phyloP scores from a whole-genome alignment of 345 rosid species.

The Acer yangbiense region DNA sequence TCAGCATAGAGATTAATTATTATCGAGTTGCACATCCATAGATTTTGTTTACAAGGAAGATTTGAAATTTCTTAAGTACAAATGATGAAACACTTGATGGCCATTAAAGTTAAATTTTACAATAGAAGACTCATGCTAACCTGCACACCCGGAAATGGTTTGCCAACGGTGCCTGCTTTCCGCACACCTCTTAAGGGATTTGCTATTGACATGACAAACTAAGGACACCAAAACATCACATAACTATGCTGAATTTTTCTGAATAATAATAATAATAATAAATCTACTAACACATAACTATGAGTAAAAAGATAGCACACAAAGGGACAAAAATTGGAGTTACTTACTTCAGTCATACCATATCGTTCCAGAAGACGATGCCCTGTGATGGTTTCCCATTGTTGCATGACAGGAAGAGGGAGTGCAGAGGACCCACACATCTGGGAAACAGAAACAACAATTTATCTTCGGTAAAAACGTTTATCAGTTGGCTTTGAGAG shows the following conservation, averaged over 20 bases:
- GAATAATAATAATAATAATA: background rate
- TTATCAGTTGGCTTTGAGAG: background rate
- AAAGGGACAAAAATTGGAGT: constrained; percentile 9
- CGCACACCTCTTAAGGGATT: constrained; percentile 78
- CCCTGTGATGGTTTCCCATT: constrained; percentile 94
- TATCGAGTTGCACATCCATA: background rate
- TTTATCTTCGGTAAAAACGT: background rate
- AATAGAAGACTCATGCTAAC: constrained; percentile 38
- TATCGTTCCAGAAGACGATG: constrained; percentile 96
- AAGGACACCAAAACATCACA: constrained; percentile 25
- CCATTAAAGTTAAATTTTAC: constrained; percentile 11
- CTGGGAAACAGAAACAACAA: constrained; percentile 35
- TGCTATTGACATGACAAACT: constrained; percentile 97
- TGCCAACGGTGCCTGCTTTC: constrained; percentile 96
- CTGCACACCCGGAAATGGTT: constrained; percentile 95
- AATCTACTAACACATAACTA: background rate
- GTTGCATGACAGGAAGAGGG: constrained; percentile 90
- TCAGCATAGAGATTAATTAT: background rate
- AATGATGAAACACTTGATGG: background rate
- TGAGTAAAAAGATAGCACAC: constrained; percentile 6
- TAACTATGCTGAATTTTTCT: background rate
- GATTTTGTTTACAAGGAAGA: background rate
- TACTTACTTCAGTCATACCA: constrained; percentile 94
- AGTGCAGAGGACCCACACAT: constrained; percentile 99
- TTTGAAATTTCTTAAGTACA: background rate